phyloP scores from a whole-genome alignment of 495 filamentous ascomycete genomes.

The Daldinia vernicosa region DNA sequence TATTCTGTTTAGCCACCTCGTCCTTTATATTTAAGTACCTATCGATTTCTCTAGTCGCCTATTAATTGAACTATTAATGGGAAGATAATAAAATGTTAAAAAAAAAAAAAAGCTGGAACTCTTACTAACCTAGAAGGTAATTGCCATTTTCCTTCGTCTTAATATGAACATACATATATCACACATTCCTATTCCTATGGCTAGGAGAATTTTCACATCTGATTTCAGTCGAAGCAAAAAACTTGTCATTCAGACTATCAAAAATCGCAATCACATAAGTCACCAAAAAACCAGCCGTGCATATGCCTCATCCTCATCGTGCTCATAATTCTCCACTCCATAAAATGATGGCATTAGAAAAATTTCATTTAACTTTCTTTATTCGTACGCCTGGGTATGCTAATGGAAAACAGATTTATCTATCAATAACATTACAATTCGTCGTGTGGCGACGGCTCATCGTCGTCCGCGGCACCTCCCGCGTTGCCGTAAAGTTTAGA shows the following conservation, averaged over 20 bases:
- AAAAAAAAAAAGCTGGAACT: no score
- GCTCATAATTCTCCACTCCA: neutral
- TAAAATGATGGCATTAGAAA: neutral
- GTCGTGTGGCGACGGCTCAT: slow-evolving; percentile 82
- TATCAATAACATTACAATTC: slow-evolving; percentile 74
- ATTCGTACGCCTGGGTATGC: slow-evolving; percentile 43
- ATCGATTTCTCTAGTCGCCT: no score
- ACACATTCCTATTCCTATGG: no score
- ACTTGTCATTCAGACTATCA: neutral
- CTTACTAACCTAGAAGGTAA: no score
- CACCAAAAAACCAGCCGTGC: neutral
- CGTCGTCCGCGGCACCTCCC: slow-evolving; percentile 70
- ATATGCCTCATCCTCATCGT: neutral
- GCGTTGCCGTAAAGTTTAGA: slow-evolving; percentile 90
- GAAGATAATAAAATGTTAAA: no score
- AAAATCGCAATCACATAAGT: neutral
- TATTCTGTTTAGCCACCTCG: no score
- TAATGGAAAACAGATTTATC: slow-evolving; percentile 41
- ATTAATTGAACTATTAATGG: no score
- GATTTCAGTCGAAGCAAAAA: neutral
- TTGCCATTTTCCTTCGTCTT: no score
- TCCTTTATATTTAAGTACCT: no score
- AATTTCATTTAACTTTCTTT: slow-evolving; percentile 43
- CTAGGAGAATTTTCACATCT: neutral
- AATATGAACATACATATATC: no score